Evolutionary conservation across 164 flowering plant species (phyloP).

Genomic region (Annona cherimola): DNA sequence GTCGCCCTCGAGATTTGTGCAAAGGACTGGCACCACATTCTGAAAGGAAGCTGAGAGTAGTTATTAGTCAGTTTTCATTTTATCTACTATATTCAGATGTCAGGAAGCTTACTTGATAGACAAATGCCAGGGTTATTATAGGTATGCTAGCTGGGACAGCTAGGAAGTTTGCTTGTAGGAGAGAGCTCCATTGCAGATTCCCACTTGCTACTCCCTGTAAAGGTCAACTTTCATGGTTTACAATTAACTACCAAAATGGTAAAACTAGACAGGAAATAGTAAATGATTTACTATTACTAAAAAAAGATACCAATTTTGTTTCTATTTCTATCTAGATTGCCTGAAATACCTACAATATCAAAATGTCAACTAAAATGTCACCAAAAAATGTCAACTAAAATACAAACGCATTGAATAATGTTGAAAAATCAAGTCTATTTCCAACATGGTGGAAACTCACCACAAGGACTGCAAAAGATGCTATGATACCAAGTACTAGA

Average conservation of each 20-base stretch:
- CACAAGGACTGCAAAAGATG: slow-evolving; percentile 76
- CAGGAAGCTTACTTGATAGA: slow-evolving; percentile 62
- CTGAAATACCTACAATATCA: too few relatives aligned
- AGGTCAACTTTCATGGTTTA: not conserved
- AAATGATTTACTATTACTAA: too few relatives aligned
- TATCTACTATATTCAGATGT: slow-evolving; percentile 3
- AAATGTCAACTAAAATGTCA: too few relatives aligned
- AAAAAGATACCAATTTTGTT: too few relatives aligned
- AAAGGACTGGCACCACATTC: slow-evolving; percentile 96
- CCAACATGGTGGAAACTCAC: slow-evolving; percentile 34
- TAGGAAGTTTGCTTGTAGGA: slow-evolving; percentile 68
- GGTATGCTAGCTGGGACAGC: slow-evolving; percentile 89
- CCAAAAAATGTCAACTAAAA: too few relatives aligned
- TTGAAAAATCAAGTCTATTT: too few relatives aligned
- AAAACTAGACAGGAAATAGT: not conserved
- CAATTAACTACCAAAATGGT: not conserved
- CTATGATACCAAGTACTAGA: slow-evolving; percentile 59
- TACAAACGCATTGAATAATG: too few relatives aligned
- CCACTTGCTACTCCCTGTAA: slow-evolving; percentile 76
- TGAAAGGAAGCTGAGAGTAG: slow-evolving; percentile 21
- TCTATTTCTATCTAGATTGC: too few relatives aligned
- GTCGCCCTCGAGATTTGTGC: slow-evolving; percentile 89
- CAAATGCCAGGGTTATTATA: slow-evolving; percentile 86
- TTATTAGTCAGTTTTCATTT: slow-evolving; percentile 7
- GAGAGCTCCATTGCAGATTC: slow-evolving; percentile 71